Evolutionary conservation across 257 asterid species (phyloP).

Genomic region (Solanum arcanum): DNA sequence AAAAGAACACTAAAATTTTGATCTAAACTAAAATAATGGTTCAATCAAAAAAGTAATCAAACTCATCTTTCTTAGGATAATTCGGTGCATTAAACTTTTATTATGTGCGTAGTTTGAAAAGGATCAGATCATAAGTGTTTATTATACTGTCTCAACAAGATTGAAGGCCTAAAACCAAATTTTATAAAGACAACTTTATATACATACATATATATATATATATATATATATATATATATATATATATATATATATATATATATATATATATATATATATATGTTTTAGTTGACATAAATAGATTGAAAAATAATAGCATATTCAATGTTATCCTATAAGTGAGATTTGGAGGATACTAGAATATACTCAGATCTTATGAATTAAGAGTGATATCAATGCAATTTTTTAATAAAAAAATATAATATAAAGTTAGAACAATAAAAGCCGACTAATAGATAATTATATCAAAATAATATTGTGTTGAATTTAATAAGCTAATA

Average conservation of each 20-base stretch:
- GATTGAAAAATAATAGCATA: neutral
- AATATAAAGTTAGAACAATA: neutral
- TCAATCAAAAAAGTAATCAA: neutral
- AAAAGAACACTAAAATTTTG: neutral
- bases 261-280: too few relatives aligned
- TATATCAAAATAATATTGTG: too few relatives aligned
- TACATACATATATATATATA: too few relatives aligned
- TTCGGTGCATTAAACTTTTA: neutral
- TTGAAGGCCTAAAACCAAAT: neutral
- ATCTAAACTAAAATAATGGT: neutral
- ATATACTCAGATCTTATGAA: neutral
- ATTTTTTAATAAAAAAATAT: too few relatives aligned
- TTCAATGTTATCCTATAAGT: neutral
- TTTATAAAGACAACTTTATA: too few relatives aligned
- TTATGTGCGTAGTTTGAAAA: accelerated
- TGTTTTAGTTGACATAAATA: neutral
- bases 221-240: too few relatives aligned
- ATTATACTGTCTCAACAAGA: neutral
- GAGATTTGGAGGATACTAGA: neutral
- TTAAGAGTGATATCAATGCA: neutral
- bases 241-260: too few relatives aligned
- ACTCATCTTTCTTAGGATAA: neutral
- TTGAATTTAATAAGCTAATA: neutral
- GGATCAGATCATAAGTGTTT: neutral
- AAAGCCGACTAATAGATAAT: too few relatives aligned